Base-by-base conservation (phyloP, 192 early-diverging fungal species). In the Podila clonocystis region DNA sequence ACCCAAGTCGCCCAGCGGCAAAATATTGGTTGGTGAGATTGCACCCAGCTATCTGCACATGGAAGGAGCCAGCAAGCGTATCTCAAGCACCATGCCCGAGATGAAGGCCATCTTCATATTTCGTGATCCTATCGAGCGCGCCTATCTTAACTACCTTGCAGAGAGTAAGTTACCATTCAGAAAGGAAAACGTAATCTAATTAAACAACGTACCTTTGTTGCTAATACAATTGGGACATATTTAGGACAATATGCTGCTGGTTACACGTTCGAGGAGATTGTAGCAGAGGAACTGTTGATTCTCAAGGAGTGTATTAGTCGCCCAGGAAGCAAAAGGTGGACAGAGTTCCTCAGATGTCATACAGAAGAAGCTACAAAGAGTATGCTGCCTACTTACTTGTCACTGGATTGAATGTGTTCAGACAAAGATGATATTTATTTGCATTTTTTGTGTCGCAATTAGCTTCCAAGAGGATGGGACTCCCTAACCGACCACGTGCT, bases 81-180 rank as follows among this genome's bases (percentile, higher is more conserved):
- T 87, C 33, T 74, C 74, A 1, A 83, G 80, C 48, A 87, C 79
- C 41, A 74, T 87, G 64, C 86, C 86, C 9, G 77, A 87, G 62
- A 74, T 84, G 68, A 87, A 87, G 70, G 82, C 77, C 19, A 74
- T 87, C 15, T 87, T 87, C 41, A 76, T 87, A 34, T 82, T 87
- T 11, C 74, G 86, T 9, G 86, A 87, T 41, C 86, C 86, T 17
- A 87, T 87, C 33, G 82, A 84, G 34, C 83, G 86, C 19, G 86
- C 86, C 8, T 87, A 85, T 33, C 74, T 85, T 41, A 83, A 87
- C 36, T 87, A 82, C 49, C 65, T 85, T 55, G 77, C 72, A 64
- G 70, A 80, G 48, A 80, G 77, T 80, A 63, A 33, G 77, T 69
- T 28, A 13, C n/a, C 26, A 30, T 26, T 34, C 26, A 1, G 34